These are phyloP conservation scores for Xenosphaeropsis pyriputrescens DNA, from an alignment of 2,329 filamentous ascomycete species.

Conservation along the genomic window DNA sequence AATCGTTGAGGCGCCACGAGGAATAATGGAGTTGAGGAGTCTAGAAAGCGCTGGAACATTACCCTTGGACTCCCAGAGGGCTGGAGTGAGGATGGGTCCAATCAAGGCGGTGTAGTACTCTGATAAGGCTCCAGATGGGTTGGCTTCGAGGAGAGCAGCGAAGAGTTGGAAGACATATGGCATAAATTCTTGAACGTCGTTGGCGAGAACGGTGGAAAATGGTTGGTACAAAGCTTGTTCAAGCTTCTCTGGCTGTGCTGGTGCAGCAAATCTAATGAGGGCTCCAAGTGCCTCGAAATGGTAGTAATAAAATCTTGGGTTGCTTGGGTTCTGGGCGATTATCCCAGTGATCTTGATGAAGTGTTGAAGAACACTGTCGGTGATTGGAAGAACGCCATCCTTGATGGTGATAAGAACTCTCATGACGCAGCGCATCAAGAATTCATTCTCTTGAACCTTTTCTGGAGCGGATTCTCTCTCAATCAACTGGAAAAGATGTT, in stretches of 20 bases:
- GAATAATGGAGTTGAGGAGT: conserved; percentile 70
- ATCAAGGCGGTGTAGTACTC: conserved; percentile 71
- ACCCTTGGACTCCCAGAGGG: conserved; percentile 80
- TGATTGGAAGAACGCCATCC: conserved; percentile 59
- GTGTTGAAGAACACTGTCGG: conserved; percentile 68
- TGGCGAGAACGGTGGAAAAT: conserved; percentile 65
- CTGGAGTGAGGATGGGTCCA: conserved; percentile 62
- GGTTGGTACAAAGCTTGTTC: conserved; percentile 72
- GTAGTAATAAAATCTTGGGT: conserved; percentile 96
- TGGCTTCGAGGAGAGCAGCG: conserved; percentile 76
- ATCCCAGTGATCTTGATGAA: conserved; percentile 81
- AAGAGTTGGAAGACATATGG: conserved; percentile 96
- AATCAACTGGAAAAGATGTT: conserved; percentile 83
- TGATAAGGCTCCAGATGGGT: conserved; percentile 64
- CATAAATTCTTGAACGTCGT: conserved; percentile 84
- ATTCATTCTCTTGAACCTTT: conserved; percentile 98
- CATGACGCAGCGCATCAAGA: conserved; percentile 98
- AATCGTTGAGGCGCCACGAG: conserved; percentile 60
- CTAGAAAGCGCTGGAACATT: conserved; percentile 87
- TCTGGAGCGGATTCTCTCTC: conserved; percentile 71
- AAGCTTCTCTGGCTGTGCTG: conserved; percentile 53
- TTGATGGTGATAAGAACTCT: conserved; percentile 88
- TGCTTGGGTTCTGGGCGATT: conserved; percentile 90
- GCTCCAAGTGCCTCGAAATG: conserved; percentile 92
- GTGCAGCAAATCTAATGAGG: conserved; percentile 61